Percentiles rank a stretch among this genome's conserved stretches.
Conservation (phyloP, 1,139 yeast genomes). For the Pneumocystis sp. region DNA sequence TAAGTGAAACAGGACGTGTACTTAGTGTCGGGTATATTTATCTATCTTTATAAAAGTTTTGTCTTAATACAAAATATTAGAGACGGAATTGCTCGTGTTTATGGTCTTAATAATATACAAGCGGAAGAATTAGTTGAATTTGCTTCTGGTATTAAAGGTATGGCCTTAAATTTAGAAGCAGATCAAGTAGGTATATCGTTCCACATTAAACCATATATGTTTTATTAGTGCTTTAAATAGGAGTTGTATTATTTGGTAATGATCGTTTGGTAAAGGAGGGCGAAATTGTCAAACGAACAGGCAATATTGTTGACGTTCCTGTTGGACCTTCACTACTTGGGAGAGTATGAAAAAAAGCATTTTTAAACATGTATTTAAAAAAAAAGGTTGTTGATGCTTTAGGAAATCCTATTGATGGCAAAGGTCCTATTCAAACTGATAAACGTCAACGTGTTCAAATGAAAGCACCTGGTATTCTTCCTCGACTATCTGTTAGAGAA, state of each 20-base stretch:
- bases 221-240: constrained; percentile 35
- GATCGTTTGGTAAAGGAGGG: constrained; percentile 98
- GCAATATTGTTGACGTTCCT: constrained; percentile 97
- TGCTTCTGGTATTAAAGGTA: constrained; percentile 99
- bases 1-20: constrained; percentile 99
- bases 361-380: not conserved
- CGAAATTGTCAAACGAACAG: constrained; percentile 99
- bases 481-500: constrained; percentile 96
- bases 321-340: constrained; percentile 97
- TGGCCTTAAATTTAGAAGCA: constrained; percentile 99
- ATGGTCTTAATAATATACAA: constrained; percentile 98
- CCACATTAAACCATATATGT: not conserved
- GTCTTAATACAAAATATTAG: constrained; percentile 27
- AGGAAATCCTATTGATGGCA: constrained; percentile 99
- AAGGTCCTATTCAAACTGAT: constrained; percentile 89
- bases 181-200: constrained; percentile 40
- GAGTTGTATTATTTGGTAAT: constrained; percentile 98
- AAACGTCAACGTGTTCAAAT: constrained; percentile 90
- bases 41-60: not conserved
- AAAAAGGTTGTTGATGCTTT: constrained; percentile 70
- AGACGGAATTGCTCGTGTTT: constrained; percentile 99
- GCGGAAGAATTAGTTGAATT: constrained; percentile 99
- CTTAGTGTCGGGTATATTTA: constrained; percentile 82
- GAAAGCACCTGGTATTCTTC: constrained; percentile 99
- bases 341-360: constrained; percentile 37